Base-by-base conservation (phyloP, 306 rosid species). In the Quercus agrifolia region DNA sequence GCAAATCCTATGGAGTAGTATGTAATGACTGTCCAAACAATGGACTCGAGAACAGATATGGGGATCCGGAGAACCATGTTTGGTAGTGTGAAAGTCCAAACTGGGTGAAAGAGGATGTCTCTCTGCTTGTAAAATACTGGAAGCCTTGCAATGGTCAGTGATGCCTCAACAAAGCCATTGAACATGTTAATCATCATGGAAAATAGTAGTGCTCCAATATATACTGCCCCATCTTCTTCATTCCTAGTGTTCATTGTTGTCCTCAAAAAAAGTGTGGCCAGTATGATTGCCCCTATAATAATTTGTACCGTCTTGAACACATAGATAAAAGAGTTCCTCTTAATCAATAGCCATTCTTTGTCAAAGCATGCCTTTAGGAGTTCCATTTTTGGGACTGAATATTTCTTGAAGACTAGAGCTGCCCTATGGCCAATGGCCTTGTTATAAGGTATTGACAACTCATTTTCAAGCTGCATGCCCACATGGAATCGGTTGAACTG, bases 71-170 rank as follows among this genome's bases (percentile, higher is more conserved):
- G 94, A 7, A 95, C 59, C 31, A 78, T 87, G 63, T 87, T 87
- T 10, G 99, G 97, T 51, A 95, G 83, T 1, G 99, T 95, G 72
- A 74, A 95, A 67, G 99, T 85, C 99, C 99, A 95, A 8, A 88
- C 85, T 68, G 99, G 99, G 78, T 95, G 98, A 70, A 95, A 93
- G 80, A 91, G 92, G 15, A 91, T 92, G 76, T 95, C 98, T 78
- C 99, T 87, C 0, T 95, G 99, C 86, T 91, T 95, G 87, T 93
- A 93, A 79, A 93, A 95, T 31, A 91, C 92, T 5, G 99, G 99
- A 51, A 93, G 96, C 75, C 99, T 89, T 6, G 80, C 73, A 79
- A 95, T 91, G 4, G 92, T 90, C 85, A 95, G 77, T 2, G 98
- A 59, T 0, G 84, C 68, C 80, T 95, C 98, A 72, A 96, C 73